Conservation (phyloP, 306 rosid species). For the Dryas alaskensis region DNA sequence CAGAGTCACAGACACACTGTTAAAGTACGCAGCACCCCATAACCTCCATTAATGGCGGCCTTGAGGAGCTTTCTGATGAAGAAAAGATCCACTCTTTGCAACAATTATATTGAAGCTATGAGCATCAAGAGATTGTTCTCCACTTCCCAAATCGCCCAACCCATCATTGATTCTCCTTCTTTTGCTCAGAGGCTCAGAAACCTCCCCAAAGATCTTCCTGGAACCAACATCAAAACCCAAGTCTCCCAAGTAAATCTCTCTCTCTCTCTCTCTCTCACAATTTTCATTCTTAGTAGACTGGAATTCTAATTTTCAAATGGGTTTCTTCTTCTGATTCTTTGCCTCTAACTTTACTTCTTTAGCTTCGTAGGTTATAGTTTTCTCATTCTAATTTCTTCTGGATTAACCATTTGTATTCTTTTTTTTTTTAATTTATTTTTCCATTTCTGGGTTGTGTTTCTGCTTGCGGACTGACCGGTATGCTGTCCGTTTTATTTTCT, state of each 20-base stretch:
- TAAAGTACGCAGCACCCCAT: background rate
- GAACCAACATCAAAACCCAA: slow-evolving; percentile 62
- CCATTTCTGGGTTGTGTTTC: too few relatives aligned
- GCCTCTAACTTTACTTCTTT: too few relatives aligned
- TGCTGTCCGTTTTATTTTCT: too few relatives aligned
- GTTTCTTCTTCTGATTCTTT: too few relatives aligned
- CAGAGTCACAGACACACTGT: background rate
- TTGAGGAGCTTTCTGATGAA: slow-evolving; percentile 40
- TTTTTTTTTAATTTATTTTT: too few relatives aligned
- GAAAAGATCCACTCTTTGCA: slow-evolving; percentile 32
- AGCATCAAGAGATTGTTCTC: slow-evolving; percentile 36
- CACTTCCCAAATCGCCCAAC: slow-evolving; percentile 35
- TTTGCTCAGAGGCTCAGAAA: slow-evolving; percentile 69
- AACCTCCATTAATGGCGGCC: slow-evolving; percentile 52
- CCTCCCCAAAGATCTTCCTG: slow-evolving; percentile 82
- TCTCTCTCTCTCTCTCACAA: background rate
- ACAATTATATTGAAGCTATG: background rate
- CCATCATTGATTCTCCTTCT: slow-evolving; percentile 44
- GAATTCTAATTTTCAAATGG: too few relatives aligned
- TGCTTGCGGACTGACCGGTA: too few relatives aligned
- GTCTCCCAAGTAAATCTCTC: slow-evolving; percentile 55
- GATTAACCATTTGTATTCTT: too few relatives aligned
- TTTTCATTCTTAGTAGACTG: too few relatives aligned
- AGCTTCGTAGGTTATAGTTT: too few relatives aligned
- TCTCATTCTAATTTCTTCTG: too few relatives aligned